A percentile compares a stretch with the other conserved stretches of the same genome.
phyloP scores from a whole-genome alignment of 805 yeast species.

The Teunomyces funiuensis region DNA sequence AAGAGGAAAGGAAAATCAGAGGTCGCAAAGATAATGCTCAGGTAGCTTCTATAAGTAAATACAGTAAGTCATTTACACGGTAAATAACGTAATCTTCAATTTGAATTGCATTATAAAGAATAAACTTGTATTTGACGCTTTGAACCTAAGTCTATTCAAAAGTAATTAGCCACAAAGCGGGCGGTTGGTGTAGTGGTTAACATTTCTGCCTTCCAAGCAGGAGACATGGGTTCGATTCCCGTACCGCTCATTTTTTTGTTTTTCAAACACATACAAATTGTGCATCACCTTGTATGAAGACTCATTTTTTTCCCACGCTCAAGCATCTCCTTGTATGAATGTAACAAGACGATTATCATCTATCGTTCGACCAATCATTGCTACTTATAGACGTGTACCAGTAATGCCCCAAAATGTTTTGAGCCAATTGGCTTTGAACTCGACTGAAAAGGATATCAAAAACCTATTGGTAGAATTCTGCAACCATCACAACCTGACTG shows the following conservation, averaged over 20 bases:
- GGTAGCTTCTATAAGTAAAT: not conserved
- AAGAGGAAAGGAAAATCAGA: too few species aligned
- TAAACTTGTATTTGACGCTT: too few species aligned
- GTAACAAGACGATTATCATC: not conserved
- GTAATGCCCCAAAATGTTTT: not conserved
- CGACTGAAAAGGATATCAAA: conserved; percentile 43
- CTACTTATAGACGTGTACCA: conserved; percentile 1
- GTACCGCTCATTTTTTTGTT: conserved; percentile 61
- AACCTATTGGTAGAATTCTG: conserved; percentile 43
- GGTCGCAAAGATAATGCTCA: too few species aligned
- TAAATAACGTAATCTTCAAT: too few species aligned
- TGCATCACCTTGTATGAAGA: not conserved
- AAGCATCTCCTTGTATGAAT: not conserved
- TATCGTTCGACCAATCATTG: conserved; percentile 2
- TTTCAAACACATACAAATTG: not conserved
- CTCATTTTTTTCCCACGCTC: not conserved
- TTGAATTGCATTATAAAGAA: too few species aligned
- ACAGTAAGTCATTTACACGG: too few species aligned
- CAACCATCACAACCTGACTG: conserved; percentile 29
- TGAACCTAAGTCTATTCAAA: not conserved
- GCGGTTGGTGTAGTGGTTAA: conserved; percentile 92
- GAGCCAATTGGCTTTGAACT: conserved; percentile 13
- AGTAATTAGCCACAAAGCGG: conserved; percentile 29
- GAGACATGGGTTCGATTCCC: conserved; percentile 95
- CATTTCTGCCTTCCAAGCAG: conserved; percentile 93